phyloP scores from a whole-genome alignment of 2,329 filamentous ascomycete genomes.

The Fusarium temperatum region DNA sequence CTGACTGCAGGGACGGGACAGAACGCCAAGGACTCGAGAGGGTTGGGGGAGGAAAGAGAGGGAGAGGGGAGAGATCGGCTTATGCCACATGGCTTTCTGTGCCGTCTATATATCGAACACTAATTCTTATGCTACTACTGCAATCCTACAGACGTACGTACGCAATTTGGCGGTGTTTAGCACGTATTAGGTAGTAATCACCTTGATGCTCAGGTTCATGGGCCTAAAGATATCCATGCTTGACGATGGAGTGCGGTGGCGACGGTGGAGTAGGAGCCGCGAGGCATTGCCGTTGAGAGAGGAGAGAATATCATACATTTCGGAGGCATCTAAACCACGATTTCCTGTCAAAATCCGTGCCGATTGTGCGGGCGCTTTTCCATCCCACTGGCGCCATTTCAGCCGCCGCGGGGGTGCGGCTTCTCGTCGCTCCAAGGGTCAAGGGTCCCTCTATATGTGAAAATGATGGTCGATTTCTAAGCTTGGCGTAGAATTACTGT shows the following conservation, averaged over 20 bases:
- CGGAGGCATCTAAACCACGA: neutral
- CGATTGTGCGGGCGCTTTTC: neutral
- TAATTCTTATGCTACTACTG: neutral
- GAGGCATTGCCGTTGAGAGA: neutral
- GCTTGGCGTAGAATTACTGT: constrained; percentile 3
- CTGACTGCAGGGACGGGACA: constrained; percentile 8
- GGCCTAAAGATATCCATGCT: constrained; percentile 19
- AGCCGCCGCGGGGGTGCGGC: neutral
- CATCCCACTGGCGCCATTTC: neutral
- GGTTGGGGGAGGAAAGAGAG: neutral
- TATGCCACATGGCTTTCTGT: constrained; percentile 21
- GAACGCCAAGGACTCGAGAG: constrained; percentile 10
- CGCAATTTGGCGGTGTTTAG: neutral
- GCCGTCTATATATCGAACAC: constrained; percentile 25
- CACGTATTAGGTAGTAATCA: constrained; percentile 28
- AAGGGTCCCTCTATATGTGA: neutral
- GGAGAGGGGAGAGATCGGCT: constrained; percentile 8
- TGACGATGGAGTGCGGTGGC: neutral
- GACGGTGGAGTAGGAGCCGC: neutral
- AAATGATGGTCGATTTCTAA: constrained; percentile 5
- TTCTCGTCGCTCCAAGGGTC: neutral
- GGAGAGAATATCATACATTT: neutral
- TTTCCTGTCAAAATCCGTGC: neutral
- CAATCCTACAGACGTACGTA: neutral
- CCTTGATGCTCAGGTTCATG: constrained; percentile 1